A percentile compares a stretch with the other conserved stretches of the same genome.
Conservation (phyloP, 495 filamentous ascomycete species). For the Daldinia loculata region DNA sequence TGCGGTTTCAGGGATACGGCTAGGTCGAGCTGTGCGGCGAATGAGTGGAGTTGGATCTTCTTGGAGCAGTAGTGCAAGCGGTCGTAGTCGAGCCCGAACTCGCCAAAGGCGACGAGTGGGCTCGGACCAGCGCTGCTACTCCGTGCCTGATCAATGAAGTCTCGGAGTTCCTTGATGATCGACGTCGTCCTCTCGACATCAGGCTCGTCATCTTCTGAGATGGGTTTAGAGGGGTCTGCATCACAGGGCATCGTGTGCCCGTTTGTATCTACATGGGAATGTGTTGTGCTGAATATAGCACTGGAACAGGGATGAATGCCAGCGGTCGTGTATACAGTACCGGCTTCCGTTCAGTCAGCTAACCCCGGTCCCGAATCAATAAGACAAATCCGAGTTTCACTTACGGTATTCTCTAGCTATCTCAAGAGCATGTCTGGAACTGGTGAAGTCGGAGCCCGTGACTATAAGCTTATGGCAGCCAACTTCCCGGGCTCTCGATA, state of each 20-base stretch:
- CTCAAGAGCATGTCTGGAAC: slow-evolving; percentile 76
- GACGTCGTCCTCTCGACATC: slow-evolving; percentile 46
- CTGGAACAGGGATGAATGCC: slow-evolving; percentile 91
- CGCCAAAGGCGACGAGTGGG: slow-evolving; percentile 81
- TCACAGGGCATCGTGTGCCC: slow-evolving; percentile 57
- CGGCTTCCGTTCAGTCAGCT: slow-evolving; percentile 61
- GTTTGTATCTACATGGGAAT: slow-evolving; percentile 56
- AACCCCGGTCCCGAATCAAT: not conserved
- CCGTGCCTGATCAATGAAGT: slow-evolving; percentile 56
- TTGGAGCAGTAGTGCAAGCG: slow-evolving; percentile 79
- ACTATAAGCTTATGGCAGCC: slow-evolving; percentile 92
- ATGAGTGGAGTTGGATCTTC: slow-evolving; percentile 83
- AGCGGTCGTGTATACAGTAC: slow-evolving; percentile 84
- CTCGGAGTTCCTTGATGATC: slow-evolving; percentile 68
- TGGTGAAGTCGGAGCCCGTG: slow-evolving; percentile 86
- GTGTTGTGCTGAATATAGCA: slow-evolving; percentile 68
- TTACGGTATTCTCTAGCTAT: slow-evolving; percentile 77
- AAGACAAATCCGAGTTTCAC: slow-evolving; percentile 34
- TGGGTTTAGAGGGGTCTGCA: slow-evolving; percentile 52
- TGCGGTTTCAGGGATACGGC: slow-evolving; percentile 72
- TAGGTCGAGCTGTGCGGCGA: slow-evolving; percentile 78
- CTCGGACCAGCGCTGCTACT: slow-evolving; percentile 56
- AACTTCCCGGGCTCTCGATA: slow-evolving; percentile 75
- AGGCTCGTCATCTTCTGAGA: slow-evolving; percentile 51
- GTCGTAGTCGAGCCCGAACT: slow-evolving; percentile 97